phyloP scores from a whole-genome alignment of 1,139 yeast genomes.

The Yamadazyma membranifaciens region DNA sequence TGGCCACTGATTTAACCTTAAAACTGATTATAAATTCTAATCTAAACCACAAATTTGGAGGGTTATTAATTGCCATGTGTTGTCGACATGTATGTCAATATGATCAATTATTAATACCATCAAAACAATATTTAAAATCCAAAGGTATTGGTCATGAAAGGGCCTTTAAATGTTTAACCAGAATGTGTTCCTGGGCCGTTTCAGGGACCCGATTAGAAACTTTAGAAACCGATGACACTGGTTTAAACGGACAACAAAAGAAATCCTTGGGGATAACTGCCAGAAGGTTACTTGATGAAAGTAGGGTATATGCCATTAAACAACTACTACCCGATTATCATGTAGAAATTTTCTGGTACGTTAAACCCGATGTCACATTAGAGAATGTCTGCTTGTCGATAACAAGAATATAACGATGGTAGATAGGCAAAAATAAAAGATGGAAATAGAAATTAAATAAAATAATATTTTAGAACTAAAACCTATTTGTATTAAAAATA shows the following conservation, averaged over 20 bases:
- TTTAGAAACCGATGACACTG: slow-evolving; percentile 19
- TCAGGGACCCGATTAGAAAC: slow-evolving; percentile 51
- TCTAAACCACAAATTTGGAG: slow-evolving; percentile 33
- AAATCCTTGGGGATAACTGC: slow-evolving; percentile 63
- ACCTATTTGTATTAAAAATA: neutral
- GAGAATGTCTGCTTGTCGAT: slow-evolving; percentile 65
- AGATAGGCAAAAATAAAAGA: neutral
- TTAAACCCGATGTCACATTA: slow-evolving; percentile 53
- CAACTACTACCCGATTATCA: slow-evolving; percentile 27
- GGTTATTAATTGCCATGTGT: slow-evolving; percentile 86
- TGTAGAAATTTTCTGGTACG: slow-evolving; percentile 59
- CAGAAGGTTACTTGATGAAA: slow-evolving; percentile 65
- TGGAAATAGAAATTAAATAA: slow-evolving; percentile 1
- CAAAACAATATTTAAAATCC: slow-evolving; percentile 38
- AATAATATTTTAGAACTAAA: slow-evolving; percentile 1
- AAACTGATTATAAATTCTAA: slow-evolving; percentile 57
- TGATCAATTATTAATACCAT: slow-evolving; percentile 49
- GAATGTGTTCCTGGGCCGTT: slow-evolving; percentile 86
- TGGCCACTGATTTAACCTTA: slow-evolving; percentile 84
- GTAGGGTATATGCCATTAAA: slow-evolving; percentile 46
- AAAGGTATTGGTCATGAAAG: slow-evolving; percentile 29
- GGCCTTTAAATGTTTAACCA: slow-evolving; percentile 57
- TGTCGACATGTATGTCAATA: slow-evolving; percentile 82
- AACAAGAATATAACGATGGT: slow-evolving; percentile 3
- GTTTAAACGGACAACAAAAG: slow-evolving; percentile 43